Evolutionary conservation across 768 basidiomycete genomes (phyloP).

Genomic region (Mycena metata): DNA sequence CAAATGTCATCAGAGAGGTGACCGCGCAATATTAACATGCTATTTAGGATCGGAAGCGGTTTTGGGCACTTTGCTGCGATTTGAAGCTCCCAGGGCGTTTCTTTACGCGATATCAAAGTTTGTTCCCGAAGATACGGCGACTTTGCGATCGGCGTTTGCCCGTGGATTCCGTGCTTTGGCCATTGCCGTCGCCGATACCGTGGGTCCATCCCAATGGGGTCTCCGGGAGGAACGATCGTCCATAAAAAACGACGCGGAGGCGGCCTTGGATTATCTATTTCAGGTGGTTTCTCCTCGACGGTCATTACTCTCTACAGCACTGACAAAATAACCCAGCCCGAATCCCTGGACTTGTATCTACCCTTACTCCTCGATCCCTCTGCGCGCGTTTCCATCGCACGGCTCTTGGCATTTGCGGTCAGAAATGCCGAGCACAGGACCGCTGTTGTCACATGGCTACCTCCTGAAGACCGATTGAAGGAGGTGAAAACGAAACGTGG

Average conservation of each 20-base stretch:
- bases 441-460: conserved; percentile 73
- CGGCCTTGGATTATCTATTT: conserved; percentile 72
- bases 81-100: conserved; percentile 71
- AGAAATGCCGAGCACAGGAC: conserved; percentile 64
- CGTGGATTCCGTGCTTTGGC: conserved; percentile 74
- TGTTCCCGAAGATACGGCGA: conserved; percentile 50
- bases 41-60: conserved; percentile 71
- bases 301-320: no score
- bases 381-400: conserved; percentile 64
- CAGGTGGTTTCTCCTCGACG: conserved; percentile 53
- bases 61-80: conserved; percentile 67
- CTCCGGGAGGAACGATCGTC: conserved; percentile 60
- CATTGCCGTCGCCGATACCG: conserved; percentile 71
- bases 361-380: conserved; percentile 68
- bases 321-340: conserved; percentile 52
- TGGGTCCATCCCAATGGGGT: conserved; percentile 80
- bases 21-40: neutral
- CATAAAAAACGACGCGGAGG: conserved; percentile 64
- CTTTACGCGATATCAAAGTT: conserved; percentile 72
- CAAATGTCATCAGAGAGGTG: neutral
- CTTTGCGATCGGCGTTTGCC: conserved; percentile 69
- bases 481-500: conserved; percentile 73
- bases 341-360: conserved; percentile 75
- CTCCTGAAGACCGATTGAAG: conserved; percentile 65
- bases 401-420: conserved; percentile 67